Conservation (phyloP, 2,329 filamentous ascomycete genomes). For the Verticillium albo-atrum region DNA sequence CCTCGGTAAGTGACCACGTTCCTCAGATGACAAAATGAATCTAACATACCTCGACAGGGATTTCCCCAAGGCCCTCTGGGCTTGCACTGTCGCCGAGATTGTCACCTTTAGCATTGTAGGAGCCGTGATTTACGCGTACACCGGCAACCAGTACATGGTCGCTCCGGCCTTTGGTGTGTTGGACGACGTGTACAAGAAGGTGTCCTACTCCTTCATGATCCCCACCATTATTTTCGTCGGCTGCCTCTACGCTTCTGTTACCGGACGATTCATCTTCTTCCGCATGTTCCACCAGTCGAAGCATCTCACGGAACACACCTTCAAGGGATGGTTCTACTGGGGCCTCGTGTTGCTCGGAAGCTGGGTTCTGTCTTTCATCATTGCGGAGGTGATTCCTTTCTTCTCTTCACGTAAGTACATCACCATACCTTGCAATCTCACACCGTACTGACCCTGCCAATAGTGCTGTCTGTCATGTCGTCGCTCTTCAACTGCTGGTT, state of each 20-base stretch:
- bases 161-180: constrained; percentile 84
- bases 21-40: too few species aligned
- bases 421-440: constrained; percentile 23
- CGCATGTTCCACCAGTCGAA: constrained; percentile 71
- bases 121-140: constrained; percentile 75
- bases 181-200: constrained; percentile 75
- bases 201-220: constrained; percentile 92
- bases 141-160: constrained; percentile 84
- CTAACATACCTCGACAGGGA: constrained; percentile 44
- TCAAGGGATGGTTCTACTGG: constrained; percentile 79
- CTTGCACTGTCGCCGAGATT: constrained; percentile 82
- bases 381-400: constrained; percentile 90
- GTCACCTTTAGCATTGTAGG: constrained; percentile 85
- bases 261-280: constrained; percentile 88
- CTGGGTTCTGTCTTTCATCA: constrained; percentile 89
- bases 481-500: constrained; percentile 91
- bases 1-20: constrained; percentile 32
- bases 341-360: constrained; percentile 43
- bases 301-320: constrained; percentile 77
- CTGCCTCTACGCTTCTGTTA: constrained; percentile 85
- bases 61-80: constrained; percentile 90
- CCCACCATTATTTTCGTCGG: constrained; percentile 91
- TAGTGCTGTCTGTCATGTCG: constrained; percentile 68
- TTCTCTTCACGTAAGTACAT: constrained; percentile 66
- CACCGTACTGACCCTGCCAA: constrained; percentile 1